Evolutionary conservation across 768 basidiomycete genomes (phyloP).

Genomic region (Tephrocybe rancida): DNA sequence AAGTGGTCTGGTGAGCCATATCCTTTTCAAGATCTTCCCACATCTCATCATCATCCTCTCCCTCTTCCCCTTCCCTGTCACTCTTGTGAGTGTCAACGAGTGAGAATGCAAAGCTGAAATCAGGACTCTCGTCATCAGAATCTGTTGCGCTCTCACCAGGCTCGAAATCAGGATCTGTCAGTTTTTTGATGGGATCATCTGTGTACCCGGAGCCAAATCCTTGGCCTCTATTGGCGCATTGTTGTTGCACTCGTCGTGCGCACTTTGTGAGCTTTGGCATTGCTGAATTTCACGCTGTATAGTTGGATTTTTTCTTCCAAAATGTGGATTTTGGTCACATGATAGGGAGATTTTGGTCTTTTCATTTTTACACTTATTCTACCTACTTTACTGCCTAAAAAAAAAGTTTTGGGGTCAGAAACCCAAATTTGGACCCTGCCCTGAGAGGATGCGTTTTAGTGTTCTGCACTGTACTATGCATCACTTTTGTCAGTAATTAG

Average conservation of each 20-base stretch:
- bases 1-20: constrained; percentile 2
- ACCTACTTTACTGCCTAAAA: neutral
- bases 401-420: neutral
- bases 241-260: constrained; percentile 4
- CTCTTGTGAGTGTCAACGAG: neutral
- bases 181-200: constrained; percentile 5
- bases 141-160: neutral
- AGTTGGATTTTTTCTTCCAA: constrained; percentile 4
- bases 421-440: neutral
- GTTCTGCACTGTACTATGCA: neutral
- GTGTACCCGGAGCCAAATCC: constrained; percentile 9
- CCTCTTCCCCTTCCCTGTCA: neutral
- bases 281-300: neutral
- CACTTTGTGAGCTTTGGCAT: constrained; percentile 1
- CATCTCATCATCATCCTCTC: neutral
- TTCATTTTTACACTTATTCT: neutral
- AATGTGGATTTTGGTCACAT: constrained; percentile 2
- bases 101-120: neutral
- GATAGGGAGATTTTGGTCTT: neutral
- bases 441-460: neutral
- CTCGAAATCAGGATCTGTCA: constrained; percentile 4
- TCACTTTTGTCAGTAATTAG: too few relatives aligned
- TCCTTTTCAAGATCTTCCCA: neutral
- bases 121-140: neutral
- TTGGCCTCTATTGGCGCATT: neutral